Evolutionary conservation across 768 basidiomycete species (phyloP), one percentile per base, ranked within the genome.

Genomic region (Phylloporus sp.): DNA sequence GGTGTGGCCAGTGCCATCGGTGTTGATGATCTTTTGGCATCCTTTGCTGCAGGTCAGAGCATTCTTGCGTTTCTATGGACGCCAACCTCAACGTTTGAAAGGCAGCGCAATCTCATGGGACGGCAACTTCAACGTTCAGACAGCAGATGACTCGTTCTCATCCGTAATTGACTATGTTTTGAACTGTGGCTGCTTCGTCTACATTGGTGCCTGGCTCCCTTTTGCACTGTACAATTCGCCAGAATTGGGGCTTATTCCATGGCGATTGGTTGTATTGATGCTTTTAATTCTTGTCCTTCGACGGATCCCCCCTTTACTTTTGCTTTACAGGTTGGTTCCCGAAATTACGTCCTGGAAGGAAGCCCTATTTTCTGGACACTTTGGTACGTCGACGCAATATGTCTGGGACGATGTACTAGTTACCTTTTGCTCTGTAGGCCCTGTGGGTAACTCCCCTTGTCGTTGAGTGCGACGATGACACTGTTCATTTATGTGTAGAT

Each of bases 51-150:
- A 57, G 86, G 86, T 82, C 35, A 22, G 70, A 44, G 9, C 6
- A n/a, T 11, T 27, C 39, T 27, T 9, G 23, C 7, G 11, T 13
- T 28, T 20, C n/a, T 31, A 6, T 45, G 18, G 3, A 18, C 9
- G 9, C 42, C 17, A n/a, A 14, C 38, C 48, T 46, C 27, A 49
- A 27, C 23, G 28, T n/a, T 38, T n/a, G 6, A 42, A 28, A 83
- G 94, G 94, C 3, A 82, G 77, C 42, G 90, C 94, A 2, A 86
- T 97, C 53, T 90, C 90, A 7, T 94, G 90, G 91, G 92, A 95
- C 64, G 88, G 82, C 3, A 74, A 89, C 54, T 88, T 88, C 69
- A 86, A 88, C 56, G 68, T 69, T 17, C 82, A 90, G 49, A 90
- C 80, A 0, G 88, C 94, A 66, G 82, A 86, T 52, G 89, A 92